Conservation (phyloP, 495 filamentous ascomycete species). For the Penicillium longicatenatum region DNA sequence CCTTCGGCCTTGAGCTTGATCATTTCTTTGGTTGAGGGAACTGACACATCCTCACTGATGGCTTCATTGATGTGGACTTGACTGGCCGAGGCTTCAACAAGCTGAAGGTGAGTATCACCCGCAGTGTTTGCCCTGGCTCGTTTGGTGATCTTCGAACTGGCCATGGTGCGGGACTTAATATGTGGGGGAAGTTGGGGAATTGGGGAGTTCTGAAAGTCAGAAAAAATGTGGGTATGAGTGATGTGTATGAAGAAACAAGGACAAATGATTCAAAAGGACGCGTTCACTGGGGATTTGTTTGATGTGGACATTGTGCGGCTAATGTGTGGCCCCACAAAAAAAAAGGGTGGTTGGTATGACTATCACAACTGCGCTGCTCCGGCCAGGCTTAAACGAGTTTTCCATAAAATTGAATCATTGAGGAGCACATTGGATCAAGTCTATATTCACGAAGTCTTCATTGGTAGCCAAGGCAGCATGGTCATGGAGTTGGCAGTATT, state of each 20-base stretch:
- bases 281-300: not conserved
- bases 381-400: not conserved
- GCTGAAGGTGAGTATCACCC: not conserved
- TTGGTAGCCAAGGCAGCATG: slow-evolving; percentile 2
- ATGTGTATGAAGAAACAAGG: not conserved
- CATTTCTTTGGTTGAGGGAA: not conserved
- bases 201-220: not conserved
- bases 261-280: not conserved
- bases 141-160: not conserved
- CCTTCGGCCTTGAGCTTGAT: not conserved
- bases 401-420: too few species aligned
- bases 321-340: not conserved
- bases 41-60: too few species aligned
- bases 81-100: not conserved
- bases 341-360: too few species aligned
- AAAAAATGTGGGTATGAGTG: not conserved
- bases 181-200: not conserved
- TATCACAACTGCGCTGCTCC: too few species aligned
- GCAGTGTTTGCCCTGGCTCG: slow-evolving; percentile 1
- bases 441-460: not conserved
- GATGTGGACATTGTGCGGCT: not conserved
- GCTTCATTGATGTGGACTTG: not conserved
- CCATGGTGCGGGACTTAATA: not conserved
- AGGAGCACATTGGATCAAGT: too few species aligned
- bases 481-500: not conserved